phyloP scores from a whole-genome alignment of 225 moss, liverwort and hornwort genomes.

The Anthoceros angustus region DNA sequence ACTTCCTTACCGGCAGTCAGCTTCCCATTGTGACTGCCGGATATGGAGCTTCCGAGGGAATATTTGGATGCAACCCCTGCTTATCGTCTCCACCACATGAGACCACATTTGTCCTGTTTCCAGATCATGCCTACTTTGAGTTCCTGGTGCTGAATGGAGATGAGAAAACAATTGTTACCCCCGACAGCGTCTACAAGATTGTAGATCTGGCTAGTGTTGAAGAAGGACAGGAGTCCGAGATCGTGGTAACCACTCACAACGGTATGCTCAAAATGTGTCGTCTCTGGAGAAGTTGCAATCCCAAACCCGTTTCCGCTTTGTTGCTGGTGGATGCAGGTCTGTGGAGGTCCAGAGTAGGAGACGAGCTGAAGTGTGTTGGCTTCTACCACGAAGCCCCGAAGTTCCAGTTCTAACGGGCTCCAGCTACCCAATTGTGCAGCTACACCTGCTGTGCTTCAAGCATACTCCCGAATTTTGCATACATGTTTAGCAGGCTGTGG shows the following conservation, averaged over 20 bases:
- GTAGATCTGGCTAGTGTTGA: conserved; percentile 7
- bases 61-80: conserved; percentile 1
- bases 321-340: conserved; percentile 59
- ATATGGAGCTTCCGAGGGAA: conserved; percentile 1
- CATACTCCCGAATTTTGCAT: no score
- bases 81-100: background rate
- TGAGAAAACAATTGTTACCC: background rate
- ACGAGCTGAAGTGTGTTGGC: conserved; percentile 50
- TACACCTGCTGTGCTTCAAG: no score
- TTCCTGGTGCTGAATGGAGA: background rate
- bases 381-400: conserved; percentile 41
- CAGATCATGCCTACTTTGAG: background rate
- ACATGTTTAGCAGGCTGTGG: no score
- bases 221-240: conserved; percentile 8
- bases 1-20: background rate
- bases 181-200: background rate
- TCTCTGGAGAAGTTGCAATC: no score
- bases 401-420: conserved; percentile 47
- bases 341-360: conserved; percentile 60
- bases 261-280: background rate
- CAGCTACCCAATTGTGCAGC: no score
- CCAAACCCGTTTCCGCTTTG: no score
- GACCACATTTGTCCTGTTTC: background rate
- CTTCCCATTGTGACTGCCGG: background rate
- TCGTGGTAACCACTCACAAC: conserved; percentile 5